Evolutionary conservation across 805 yeast species (phyloP), one percentile per base, ranked within the genome.

Genomic region (Ogataea nitratoaversa): DNA sequence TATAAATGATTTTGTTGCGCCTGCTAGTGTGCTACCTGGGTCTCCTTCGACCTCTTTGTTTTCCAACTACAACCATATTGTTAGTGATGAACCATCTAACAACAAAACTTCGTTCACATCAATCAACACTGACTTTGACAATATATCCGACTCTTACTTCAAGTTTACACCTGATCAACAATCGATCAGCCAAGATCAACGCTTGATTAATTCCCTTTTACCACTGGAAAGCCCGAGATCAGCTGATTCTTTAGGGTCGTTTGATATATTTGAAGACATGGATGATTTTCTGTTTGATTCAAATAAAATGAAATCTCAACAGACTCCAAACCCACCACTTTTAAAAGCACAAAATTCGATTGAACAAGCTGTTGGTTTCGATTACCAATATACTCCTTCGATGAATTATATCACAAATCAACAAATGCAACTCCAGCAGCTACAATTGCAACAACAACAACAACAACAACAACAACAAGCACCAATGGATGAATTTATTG

Each of bases 361-460:
- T 27, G 30, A 29, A 1, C 28, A 29, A 16, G 33, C 22, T 11
- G 9, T 34, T 17, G 47, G 37, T 32, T 19, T 36, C 8, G 33
- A 38, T 14, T 42, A 43, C 30, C 42, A 39, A 12, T 48, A 49
- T 40, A 41, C 50, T 8, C 53, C 53, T 7, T 46, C 48, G 20
- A 36, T 38, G 36, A 42, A 47, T 14, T 46, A 46, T 42, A 46
- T 49, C 20, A 36, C 41, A 8, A 36, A 36, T 31, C 50, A 49
- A 31, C 53, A 46, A 34, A 8, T 27, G 8, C 13, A 27, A 27
- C 16, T 27, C 13, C 30, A 27, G 14, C 30, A 27, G 13, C 13
- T 27, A 13, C 30, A 27, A 27, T 14, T 12, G 25, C n/a, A n/a
- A n/a, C n/a, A n/a, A n/a, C n/a, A n/a, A n/a, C n/a, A n/a, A n/a